A percentile compares a stretch with the other conserved stretches of the same genome.
These are phyloP conservation scores for Deuterostichococcus epilithicus DNA, from an alignment of 139 green algal species.

Conservation along the genomic window DNA sequence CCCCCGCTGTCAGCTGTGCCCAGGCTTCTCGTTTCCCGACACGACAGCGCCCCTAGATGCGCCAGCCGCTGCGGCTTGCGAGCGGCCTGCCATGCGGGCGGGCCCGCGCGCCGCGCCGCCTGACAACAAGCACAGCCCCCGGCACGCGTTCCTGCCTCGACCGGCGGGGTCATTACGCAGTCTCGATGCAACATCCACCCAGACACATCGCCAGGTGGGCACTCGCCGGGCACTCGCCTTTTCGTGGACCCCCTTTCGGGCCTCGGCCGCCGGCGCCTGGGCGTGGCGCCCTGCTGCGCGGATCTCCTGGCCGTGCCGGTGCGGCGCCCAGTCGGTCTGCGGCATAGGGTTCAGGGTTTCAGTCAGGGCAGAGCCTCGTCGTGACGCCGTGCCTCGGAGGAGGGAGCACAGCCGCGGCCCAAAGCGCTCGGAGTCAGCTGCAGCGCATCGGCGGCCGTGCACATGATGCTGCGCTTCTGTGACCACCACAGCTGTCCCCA, in stretches of 20 bases:
- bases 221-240: background rate
- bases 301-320: background rate
- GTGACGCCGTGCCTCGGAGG: too few relatives aligned
- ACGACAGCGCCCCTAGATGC: background rate
- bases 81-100: background rate
- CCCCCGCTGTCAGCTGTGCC: background rate
- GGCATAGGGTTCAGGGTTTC: too few relatives aligned
- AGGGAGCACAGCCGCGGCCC: too few relatives aligned
- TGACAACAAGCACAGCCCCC: background rate
- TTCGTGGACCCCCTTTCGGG: background rate
- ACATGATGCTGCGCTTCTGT: too few relatives aligned
- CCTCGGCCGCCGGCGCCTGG: background rate
- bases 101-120: too few relatives aligned
- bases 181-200: too few relatives aligned
- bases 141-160: background rate
- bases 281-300: background rate
- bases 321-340: background rate
- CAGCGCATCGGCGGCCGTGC: too few relatives aligned
- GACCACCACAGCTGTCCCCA: too few relatives aligned
- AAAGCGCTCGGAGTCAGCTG: too few relatives aligned
- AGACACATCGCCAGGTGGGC: too few relatives aligned
- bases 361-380: too few relatives aligned
- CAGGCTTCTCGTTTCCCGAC: background rate
- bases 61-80: background rate
- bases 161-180: too few relatives aligned